These are phyloP conservation scores for Nematocida parisii DNA, from an alignment of 371 early-diverging fungal species.

Conservation along the genomic window DNA sequence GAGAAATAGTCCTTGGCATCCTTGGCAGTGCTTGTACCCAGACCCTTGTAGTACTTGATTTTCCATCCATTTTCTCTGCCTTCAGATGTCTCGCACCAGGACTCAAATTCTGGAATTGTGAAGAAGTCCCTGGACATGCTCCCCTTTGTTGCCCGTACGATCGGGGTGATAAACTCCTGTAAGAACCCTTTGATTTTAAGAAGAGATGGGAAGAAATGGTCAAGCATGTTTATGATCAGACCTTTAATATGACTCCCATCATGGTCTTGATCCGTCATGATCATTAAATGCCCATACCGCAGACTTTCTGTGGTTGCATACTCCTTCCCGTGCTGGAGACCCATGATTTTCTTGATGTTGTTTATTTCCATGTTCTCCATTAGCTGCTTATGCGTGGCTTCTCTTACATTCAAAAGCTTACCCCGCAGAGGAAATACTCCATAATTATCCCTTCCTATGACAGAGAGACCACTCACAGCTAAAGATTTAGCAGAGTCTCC, in stretches of 20 bases:
- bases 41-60: constrained; percentile 92
- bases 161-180: constrained; percentile 96
- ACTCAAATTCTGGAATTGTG: constrained; percentile 90
- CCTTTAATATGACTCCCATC: constrained; percentile 99
- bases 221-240: constrained; percentile 92
- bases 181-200: constrained; percentile 88
- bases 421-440: constrained; percentile 97
- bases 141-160: constrained; percentile 75
- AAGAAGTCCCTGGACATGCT: constrained; percentile 74
- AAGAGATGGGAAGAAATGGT: constrained; percentile 89
- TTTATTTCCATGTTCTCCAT: constrained; percentile 83
- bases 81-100: constrained; percentile 73
- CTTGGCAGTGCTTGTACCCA: constrained; percentile 84
- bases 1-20: constrained; percentile 93
- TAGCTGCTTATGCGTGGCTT: constrained; percentile 78
- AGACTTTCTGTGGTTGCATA: constrained; percentile 77
- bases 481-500: constrained; percentile 98
- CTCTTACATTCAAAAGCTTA: constrained; percentile 95
- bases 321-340: constrained; percentile 81
- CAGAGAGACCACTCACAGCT: constrained; percentile 83
- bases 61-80: constrained; percentile 69
- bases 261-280: constrained; percentile 99
- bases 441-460: constrained; percentile 86
- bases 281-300: constrained; percentile 94
- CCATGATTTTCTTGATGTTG: constrained; percentile 88